phyloP scores from a whole-genome alignment of 2,329 filamentous ascomycete species.

The Sarocladium brachiariae region DNA sequence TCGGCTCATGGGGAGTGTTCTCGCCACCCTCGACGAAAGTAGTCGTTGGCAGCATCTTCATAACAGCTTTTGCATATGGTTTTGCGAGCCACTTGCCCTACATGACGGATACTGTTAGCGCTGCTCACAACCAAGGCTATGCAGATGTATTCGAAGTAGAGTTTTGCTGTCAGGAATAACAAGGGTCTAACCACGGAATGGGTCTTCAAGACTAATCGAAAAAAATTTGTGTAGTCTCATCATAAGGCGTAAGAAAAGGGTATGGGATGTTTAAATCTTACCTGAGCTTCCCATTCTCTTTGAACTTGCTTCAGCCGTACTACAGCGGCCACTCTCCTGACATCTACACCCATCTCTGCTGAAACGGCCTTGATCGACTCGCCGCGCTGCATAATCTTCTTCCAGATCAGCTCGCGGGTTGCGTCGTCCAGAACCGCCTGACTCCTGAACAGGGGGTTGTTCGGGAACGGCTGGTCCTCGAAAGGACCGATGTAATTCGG shows the following conservation, averaged over 20 bases:
- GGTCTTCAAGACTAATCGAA: constrained; percentile 99
- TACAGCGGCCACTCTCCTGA: constrained; percentile 78
- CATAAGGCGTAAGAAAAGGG: constrained; percentile 33
- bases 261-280: constrained; percentile 41
- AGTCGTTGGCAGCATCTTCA: constrained; percentile 74
- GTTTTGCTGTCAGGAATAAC: constrained; percentile 21
- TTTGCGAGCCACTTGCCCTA: constrained; percentile 71
- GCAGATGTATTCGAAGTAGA: constrained; percentile 2
- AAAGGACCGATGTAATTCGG: constrained; percentile 32
- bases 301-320: constrained; percentile 82
- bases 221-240: constrained; percentile 65
- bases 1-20: constrained; percentile 45
- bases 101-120: constrained; percentile 4
- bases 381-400: constrained; percentile 56
- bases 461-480: constrained; percentile 59
- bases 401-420: constrained; percentile 67
- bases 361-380: constrained; percentile 70
- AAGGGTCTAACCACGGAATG: constrained; percentile 72
- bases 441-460: constrained; percentile 64
- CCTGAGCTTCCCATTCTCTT: constrained; percentile 67
- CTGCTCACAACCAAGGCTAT: constrained; percentile 3
- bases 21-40: constrained; percentile 45
- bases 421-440: constrained; percentile 67
- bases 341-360: constrained; percentile 69
- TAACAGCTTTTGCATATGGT: constrained; percentile 69